These are phyloP conservation scores for Mortierella sp. DNA, from an alignment of 371 early-diverging fungal species.

Conservation along the genomic window DNA sequence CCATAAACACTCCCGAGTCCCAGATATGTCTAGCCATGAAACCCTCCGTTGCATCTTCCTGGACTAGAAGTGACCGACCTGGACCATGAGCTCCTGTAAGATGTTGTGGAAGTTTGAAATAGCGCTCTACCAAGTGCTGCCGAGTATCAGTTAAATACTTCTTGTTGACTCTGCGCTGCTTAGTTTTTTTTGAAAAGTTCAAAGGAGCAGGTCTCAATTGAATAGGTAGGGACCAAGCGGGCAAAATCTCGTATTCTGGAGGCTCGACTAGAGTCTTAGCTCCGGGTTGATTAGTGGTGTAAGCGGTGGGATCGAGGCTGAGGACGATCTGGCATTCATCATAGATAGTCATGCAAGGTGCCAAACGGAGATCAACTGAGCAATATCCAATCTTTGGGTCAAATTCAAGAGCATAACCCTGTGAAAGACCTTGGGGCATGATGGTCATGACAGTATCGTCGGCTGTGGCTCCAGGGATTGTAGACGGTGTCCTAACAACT, in stretches of 20 bases:
- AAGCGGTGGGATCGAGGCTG: slow-evolving; percentile 44
- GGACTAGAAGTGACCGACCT: slow-evolving; percentile 36
- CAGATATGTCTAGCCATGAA: slow-evolving; percentile 57
- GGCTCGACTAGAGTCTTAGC: slow-evolving; percentile 36
- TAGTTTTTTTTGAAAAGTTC: slow-evolving; percentile 38
- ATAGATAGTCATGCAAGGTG: slow-evolving; percentile 53
- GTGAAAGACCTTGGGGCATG: slow-evolving; percentile 55
- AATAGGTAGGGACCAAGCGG: slow-evolving; percentile 55
- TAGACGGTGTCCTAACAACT: slow-evolving; percentile 41
- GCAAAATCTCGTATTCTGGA: slow-evolving; percentile 54
- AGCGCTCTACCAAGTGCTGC: slow-evolving; percentile 54
- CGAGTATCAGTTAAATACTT: slow-evolving; percentile 52
- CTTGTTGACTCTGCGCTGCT: slow-evolving; percentile 50
- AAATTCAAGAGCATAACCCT: slow-evolving; percentile 46
- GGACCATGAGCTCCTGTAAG: slow-evolving; percentile 35
- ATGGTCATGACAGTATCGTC: slow-evolving; percentile 49
- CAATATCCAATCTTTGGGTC: slow-evolving; percentile 56
- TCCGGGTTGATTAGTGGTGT: slow-evolving; percentile 13
- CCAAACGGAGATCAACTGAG: slow-evolving; percentile 52
- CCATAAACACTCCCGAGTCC: slow-evolving; percentile 58
- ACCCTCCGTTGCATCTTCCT: slow-evolving; percentile 54
- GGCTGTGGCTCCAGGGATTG: slow-evolving; percentile 30
- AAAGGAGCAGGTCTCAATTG: slow-evolving; percentile 45
- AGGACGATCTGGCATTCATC: slow-evolving; percentile 55
- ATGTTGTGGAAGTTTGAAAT: slow-evolving; percentile 44